These are phyloP conservation scores for Kuraishia piskuri DNA, from an alignment of 805 yeast genomes.

Conservation along the genomic window DNA sequence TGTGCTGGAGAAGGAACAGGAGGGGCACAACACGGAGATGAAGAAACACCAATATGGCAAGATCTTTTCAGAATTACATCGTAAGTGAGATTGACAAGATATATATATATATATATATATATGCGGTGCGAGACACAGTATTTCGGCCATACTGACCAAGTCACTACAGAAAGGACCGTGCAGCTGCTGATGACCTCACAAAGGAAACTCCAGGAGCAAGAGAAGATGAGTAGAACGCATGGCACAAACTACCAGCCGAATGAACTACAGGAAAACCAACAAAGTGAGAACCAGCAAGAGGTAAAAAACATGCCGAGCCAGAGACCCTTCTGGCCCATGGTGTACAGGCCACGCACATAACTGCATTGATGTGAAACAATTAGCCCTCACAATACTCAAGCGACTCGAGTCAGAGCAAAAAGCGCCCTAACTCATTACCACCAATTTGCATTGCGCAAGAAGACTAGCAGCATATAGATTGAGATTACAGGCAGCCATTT, in stretches of 20 bases:
- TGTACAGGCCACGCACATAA: background rate
- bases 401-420: no score
- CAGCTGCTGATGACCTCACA: constrained; percentile 20
- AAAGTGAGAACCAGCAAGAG: background rate
- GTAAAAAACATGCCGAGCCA: background rate
- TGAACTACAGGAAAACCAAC: background rate
- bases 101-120: background rate
- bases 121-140: no score
- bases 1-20: constrained; percentile 7
- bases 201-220: constrained; percentile 2
- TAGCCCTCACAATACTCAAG: no score
- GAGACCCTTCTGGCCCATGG: constrained; percentile 1
- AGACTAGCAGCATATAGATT: no score
- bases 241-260: constrained; percentile 13
- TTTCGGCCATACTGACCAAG: constrained; percentile 5
- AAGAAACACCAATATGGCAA: background rate
- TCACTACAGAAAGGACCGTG: constrained; percentile 14
- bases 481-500: no score
- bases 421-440: no score
- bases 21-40: constrained; percentile 8
- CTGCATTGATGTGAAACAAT: no score
- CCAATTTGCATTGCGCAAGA: no score
- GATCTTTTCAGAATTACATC: constrained; percentile 10
- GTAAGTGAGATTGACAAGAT: constrained; percentile 9
- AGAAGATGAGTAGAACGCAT: background rate